These are phyloP conservation scores for Mortierella sp. DNA, from an alignment of 371 early-diverging fungal genomes.

Conservation along the genomic window DNA sequence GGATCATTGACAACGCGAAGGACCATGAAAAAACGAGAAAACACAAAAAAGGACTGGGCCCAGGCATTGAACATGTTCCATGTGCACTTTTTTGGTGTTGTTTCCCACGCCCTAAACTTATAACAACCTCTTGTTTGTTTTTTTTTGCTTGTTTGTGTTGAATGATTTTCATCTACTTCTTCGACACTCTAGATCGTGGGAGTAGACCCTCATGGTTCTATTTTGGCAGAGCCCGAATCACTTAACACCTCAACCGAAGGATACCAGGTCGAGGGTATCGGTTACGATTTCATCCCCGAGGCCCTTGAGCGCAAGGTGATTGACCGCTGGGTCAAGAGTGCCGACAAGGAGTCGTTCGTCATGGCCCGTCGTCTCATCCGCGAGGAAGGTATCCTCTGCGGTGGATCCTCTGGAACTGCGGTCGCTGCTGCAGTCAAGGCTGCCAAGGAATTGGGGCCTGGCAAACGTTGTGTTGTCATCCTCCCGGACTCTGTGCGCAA, in stretches of 20 bases:
- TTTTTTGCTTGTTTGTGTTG: slow-evolving; percentile 1
- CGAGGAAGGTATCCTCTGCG: slow-evolving; percentile 95
- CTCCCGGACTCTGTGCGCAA: slow-evolving; percentile 97
- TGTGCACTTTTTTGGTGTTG: background rate
- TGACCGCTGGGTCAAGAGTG: slow-evolving; percentile 95
- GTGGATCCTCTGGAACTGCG: slow-evolving; percentile 96
- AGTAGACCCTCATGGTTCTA: slow-evolving; percentile 95
- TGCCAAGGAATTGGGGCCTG: slow-evolving; percentile 86
- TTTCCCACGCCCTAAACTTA: background rate
- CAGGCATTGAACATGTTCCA: background rate
- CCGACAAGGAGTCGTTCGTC: slow-evolving; percentile 94
- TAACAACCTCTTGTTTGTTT: background rate
- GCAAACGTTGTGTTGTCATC: slow-evolving; percentile 93
- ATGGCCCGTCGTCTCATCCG: slow-evolving; percentile 96
- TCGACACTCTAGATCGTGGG: slow-evolving; percentile 80
- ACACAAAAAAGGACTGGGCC: background rate
- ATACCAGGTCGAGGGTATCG: slow-evolving; percentile 96
- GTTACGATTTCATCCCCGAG: slow-evolving; percentile 97
- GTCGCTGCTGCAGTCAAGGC: slow-evolving; percentile 88
- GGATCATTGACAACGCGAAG: background rate
- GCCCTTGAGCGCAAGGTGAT: slow-evolving; percentile 86
- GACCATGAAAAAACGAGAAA: background rate
- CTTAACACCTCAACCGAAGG: slow-evolving; percentile 75
- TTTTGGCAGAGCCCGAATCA: slow-evolving; percentile 91
- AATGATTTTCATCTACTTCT: background rate